These are phyloP conservation scores for Botrytis squamosa DNA, from an alignment of 2,329 filamentous ascomycete species.

Conservation along the genomic window DNA sequence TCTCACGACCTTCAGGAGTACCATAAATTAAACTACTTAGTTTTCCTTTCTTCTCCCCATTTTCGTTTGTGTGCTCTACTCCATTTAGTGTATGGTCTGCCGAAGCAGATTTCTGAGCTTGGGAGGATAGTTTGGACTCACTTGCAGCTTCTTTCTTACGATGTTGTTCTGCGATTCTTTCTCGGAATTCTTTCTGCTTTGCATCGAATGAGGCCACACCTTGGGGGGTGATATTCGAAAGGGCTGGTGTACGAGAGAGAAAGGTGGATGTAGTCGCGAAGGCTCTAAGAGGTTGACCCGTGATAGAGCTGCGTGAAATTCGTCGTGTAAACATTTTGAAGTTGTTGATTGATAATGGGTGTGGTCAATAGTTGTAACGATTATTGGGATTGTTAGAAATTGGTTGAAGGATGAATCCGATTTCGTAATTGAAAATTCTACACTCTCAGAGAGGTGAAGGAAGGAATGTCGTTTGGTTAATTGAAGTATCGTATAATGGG, in stretches of 20 bases:
- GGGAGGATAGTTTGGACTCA: slow-evolving; percentile 50
- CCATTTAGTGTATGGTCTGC: slow-evolving; percentile 58
- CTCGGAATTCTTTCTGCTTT: slow-evolving; percentile 84
- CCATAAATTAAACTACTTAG: slow-evolving; percentile 92
- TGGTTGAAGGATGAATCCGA: neutral
- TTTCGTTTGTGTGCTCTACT: slow-evolving; percentile 57
- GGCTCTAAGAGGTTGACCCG: slow-evolving; percentile 47
- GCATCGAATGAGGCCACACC: slow-evolving; percentile 73
- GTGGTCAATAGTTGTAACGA: neutral
- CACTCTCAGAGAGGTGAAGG: neutral
- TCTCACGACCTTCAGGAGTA: slow-evolving; percentile 89
- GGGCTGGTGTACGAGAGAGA: slow-evolving; percentile 59
- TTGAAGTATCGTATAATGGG: neutral
- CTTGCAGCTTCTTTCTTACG: slow-evolving; percentile 76
- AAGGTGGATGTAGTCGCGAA: slow-evolving; percentile 54
- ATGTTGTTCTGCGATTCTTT: slow-evolving; percentile 72
- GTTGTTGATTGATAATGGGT: slow-evolving; percentile 2
- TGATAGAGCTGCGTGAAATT: slow-evolving; percentile 31
- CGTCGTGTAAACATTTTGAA: slow-evolving; percentile 36
- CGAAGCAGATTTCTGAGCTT: slow-evolving; percentile 38
- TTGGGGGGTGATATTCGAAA: slow-evolving; percentile 79
- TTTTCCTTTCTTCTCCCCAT: slow-evolving; percentile 67
- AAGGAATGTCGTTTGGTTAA: slow-evolving; percentile 1
- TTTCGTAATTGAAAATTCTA: neutral
- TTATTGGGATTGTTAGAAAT: neutral